These are phyloP conservation scores for Dactylellina sp. DNA, from an alignment of 2,329 filamentous ascomycete genomes.

Conservation along the genomic window DNA sequence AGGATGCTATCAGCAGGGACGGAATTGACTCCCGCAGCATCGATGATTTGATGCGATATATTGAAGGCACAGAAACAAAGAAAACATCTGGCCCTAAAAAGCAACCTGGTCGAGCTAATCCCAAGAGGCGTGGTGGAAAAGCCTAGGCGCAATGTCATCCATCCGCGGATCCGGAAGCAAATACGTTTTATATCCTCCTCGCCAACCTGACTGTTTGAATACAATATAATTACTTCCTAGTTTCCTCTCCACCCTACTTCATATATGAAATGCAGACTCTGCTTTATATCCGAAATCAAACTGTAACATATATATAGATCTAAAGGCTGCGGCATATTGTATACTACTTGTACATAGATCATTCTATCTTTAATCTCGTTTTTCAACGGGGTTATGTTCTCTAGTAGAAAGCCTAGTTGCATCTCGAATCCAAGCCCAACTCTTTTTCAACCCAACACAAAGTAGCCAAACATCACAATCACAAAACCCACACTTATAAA, in stretches of 20 bases:
- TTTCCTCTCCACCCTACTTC: constrained; percentile 37
- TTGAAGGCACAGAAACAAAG: constrained; percentile 78
- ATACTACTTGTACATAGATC: constrained; percentile 25
- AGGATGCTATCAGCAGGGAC: constrained; percentile 62
- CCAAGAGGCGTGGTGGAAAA: constrained; percentile 64
- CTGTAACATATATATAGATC: constrained; percentile 50
- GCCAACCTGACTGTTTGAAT: background rate
- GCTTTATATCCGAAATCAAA: constrained; percentile 10
- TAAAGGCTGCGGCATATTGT: constrained; percentile 12
- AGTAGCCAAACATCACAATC: constrained; percentile 5
- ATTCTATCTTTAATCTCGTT: background rate
- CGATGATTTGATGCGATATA: constrained; percentile 92
- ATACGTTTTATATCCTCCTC: background rate
- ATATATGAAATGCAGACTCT: background rate
- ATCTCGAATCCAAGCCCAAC: no score
- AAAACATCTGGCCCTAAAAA: constrained; percentile 70
- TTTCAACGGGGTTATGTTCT: no score
- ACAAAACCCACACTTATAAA: no score
- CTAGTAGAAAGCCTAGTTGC: no score
- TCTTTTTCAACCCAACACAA: no score
- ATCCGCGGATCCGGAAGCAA: background rate
- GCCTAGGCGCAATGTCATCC: constrained; percentile 59
- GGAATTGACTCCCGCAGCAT: constrained; percentile 82
- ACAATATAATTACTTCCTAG: constrained; percentile 6
- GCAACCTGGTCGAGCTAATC: constrained; percentile 64